Conservation (phyloP, 169 alveolate genomes). For the Plasmodium relictum region DNA sequence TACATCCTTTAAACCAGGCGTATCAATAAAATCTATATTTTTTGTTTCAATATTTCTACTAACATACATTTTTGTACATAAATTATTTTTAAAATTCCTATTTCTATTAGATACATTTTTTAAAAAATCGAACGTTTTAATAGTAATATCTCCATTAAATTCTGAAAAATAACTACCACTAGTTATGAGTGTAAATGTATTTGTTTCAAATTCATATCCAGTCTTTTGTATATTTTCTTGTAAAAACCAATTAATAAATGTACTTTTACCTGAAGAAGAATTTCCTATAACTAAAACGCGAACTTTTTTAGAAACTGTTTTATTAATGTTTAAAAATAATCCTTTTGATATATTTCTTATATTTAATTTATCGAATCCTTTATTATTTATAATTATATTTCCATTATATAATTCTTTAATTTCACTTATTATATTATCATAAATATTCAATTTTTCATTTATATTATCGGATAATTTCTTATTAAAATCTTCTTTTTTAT, state of each 20-base stretch:
- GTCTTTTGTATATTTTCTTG: conserved; percentile 84
- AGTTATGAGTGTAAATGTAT: conserved; percentile 83
- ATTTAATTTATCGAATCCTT: conserved; percentile 47
- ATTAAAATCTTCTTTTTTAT: conserved; percentile 35
- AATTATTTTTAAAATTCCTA: conserved; percentile 77
- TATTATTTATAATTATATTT: conserved; percentile 54
- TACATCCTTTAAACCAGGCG: conserved; percentile 89
- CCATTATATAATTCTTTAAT: conserved; percentile 72
- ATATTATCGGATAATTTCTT: conserved; percentile 44
- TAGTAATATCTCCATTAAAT: conserved; percentile 82
- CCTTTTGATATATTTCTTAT: conserved; percentile 23
- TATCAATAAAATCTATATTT: conserved; percentile 85
- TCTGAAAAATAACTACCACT: conserved; percentile 80
- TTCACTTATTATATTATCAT: conserved; percentile 62
- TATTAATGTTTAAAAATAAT: conserved; percentile 9
- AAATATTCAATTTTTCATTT: conserved; percentile 42
- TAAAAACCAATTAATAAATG: conserved; percentile 87
- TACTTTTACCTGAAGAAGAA: conserved; percentile 88
- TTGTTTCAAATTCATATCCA: conserved; percentile 87
- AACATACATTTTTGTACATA: conserved; percentile 79
- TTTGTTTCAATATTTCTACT: conserved; percentile 49
- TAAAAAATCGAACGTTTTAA: conserved; percentile 82
- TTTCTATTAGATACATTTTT: conserved; percentile 76
- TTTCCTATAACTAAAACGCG: conserved; percentile 87
- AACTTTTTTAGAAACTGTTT: conserved; percentile 47